Base-by-base conservation (phyloP, 768 basidiomycete species). In the Phylloporus rhodoxanthus region DNA sequence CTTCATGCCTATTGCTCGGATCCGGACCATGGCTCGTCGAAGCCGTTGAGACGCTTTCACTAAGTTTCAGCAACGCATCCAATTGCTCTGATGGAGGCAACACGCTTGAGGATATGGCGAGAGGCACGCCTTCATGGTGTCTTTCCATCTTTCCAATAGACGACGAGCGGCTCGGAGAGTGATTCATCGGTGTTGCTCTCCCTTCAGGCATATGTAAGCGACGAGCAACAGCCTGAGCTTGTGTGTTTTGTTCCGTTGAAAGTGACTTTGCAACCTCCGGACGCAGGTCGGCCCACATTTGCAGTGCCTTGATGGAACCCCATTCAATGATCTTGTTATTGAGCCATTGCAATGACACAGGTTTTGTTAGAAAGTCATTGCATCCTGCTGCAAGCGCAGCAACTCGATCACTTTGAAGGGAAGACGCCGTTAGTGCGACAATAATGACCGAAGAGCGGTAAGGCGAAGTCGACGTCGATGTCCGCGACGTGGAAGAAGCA, bases 321-420 rank as follows among this genome's bases (percentile, higher is more conserved):
- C 96, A 99, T 67, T 99, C 96, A 53, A 95, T 90, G 64, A 98
- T 94, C 74, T 99, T 99, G 73, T 85, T 90, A 65, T 97, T 92
- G 45, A 99, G 74, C 96, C 96, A 99, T 39, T 86, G 76, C 25
- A 96, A 74, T 7, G 90, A 91, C 26, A 99, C 95, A 0, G 96
- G 96, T 62, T 99, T 99, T 36, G 94, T 98, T 43, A 99, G 69
- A 70, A 98, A 99, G 67, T 99, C 96, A 60, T 99, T 98, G 71
- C 96, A 99, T 6, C 96, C 96, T 2, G 96, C 96, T 5, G 91
- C 94, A 33, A 99, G 83, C n/a, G 96, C 96, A 17, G 85, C 85
- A 41, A 97, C 91, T 73, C 96, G 84, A 75, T 99, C 96, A 53
- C 82, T 85, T 64, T 93, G 87, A n/a, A 95, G 75, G 10, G 90